Percentiles rank a stretch among this genome's conserved stretches.
phyloP scores from a whole-genome alignment of 2,329 filamentous ascomycete genomes.

The Alternaria rosae region DNA sequence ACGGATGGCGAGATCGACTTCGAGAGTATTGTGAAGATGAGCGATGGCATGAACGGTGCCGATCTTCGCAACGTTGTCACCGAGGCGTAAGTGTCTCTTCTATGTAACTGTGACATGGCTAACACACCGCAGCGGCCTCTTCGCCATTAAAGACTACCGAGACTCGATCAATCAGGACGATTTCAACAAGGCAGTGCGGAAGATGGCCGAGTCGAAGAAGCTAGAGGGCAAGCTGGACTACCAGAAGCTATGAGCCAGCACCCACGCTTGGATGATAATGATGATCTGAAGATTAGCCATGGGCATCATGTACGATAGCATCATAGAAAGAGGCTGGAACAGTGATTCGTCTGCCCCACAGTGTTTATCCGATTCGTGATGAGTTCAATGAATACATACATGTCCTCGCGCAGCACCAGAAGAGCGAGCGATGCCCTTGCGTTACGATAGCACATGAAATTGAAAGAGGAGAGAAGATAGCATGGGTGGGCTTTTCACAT shows the following conservation, averaged over 20 bases:
- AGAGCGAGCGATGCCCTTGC: not conserved
- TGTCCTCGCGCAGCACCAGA: not conserved
- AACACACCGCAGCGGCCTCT: constrained; percentile 72
- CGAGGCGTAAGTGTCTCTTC: constrained; percentile 77
- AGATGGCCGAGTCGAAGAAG: constrained; percentile 98
- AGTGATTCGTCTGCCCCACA: not conserved
- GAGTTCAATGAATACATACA: not conserved
- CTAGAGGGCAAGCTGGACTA: constrained; percentile 98
- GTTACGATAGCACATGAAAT: constrained; percentile 2
- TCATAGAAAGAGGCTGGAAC: not conserved
- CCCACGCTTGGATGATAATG: constrained; percentile 5
- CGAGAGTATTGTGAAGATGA: constrained; percentile 99
- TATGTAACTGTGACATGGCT: constrained; percentile 20
- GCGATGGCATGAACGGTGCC: constrained; percentile 94
- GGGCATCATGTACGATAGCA: constrained; percentile 15
- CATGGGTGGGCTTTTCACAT: not conserved
- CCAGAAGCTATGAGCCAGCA: constrained; percentile 74
- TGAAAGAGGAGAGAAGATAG: constrained; percentile 7
- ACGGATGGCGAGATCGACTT: constrained; percentile 97
- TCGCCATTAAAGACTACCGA: constrained; percentile 97
- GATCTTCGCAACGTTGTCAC: constrained; percentile 98
- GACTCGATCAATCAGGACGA: constrained; percentile 98
- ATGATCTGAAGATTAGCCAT: constrained; percentile 25
- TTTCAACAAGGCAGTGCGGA: constrained; percentile 98
- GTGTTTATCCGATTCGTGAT: not conserved